Evolutionary conservation across 2,329 filamentous ascomycete genomes (phyloP).

Genomic region (Zymoseptoria ardabiliae): DNA sequence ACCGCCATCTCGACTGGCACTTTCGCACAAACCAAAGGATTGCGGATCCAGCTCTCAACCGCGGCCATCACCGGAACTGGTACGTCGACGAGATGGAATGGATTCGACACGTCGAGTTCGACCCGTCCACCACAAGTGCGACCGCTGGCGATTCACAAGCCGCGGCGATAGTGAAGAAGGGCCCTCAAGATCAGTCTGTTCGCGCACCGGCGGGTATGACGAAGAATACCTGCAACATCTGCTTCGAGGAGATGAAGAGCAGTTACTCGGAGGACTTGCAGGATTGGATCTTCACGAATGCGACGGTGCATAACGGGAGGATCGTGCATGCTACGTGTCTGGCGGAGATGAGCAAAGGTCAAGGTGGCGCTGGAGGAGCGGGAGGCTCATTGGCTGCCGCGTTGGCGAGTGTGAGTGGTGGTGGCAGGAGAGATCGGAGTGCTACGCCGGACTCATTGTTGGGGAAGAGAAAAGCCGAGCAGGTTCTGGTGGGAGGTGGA

Average conservation of each 20-base stretch:
- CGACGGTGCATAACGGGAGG: slow-evolving; percentile 65
- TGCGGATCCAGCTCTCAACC: slow-evolving; percentile 67
- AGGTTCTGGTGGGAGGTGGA: slow-evolving; percentile 16
- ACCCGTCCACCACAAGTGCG: slow-evolving; percentile 50
- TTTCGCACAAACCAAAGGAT: slow-evolving; percentile 89
- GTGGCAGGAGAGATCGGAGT: slow-evolving; percentile 25
- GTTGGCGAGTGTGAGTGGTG: slow-evolving; percentile 13
- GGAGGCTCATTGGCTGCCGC: slow-evolving; percentile 20
- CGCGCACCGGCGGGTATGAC: slow-evolving; percentile 70
- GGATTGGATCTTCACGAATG: slow-evolving; percentile 96
- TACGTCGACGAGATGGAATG: slow-evolving; percentile 91
- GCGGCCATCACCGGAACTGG: slow-evolving; percentile 87
- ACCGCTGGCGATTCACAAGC: slow-evolving; percentile 34
- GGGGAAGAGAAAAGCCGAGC: slow-evolving; percentile 31
- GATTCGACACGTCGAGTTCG: slow-evolving; percentile 74
- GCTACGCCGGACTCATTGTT: slow-evolving; percentile 29
- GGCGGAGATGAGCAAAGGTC: slow-evolving; percentile 63
- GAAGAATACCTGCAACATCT: slow-evolving; percentile 82
- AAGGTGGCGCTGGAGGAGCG: slow-evolving; percentile 5
- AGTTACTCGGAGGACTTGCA: slow-evolving; percentile 88
- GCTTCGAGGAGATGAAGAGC: slow-evolving; percentile 89
- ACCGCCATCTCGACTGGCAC: slow-evolving; percentile 94
- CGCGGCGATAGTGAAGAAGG: slow-evolving; percentile 42
- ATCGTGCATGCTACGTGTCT: slow-evolving; percentile 90
- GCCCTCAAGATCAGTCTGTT: slow-evolving; percentile 63